Evolutionary conservation across 768 basidiomycete genomes (phyloP).

Genomic region (button mushroom (Agaricus bisporus)): DNA sequence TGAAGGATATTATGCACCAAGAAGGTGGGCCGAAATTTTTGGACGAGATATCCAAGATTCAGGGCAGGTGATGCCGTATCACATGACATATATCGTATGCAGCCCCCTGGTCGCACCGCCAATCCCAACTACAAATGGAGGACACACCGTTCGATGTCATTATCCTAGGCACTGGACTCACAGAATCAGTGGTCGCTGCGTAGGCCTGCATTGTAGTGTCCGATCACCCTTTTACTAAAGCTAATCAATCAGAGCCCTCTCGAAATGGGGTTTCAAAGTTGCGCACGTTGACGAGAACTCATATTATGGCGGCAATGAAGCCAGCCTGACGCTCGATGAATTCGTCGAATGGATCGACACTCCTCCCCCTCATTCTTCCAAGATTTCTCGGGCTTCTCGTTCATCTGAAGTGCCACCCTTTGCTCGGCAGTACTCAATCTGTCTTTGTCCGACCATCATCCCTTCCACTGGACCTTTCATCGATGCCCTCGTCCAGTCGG

Average conservation of each 20-base stretch:
- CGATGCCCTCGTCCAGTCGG: constrained; percentile 69
- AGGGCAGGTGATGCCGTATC: constrained; percentile 25
- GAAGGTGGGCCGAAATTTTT: constrained; percentile 22
- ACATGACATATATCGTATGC: constrained; percentile 11
- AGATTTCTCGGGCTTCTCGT: constrained; percentile 39
- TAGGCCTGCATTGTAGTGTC: constrained; percentile 35
- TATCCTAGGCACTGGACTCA: constrained; percentile 72
- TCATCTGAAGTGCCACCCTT: constrained; percentile 40
- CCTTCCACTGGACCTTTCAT: constrained; percentile 77
- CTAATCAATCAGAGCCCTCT: constrained; percentile 58
- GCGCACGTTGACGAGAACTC: constrained; percentile 82
- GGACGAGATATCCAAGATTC: constrained; percentile 17
- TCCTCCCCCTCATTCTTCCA: constrained; percentile 17
- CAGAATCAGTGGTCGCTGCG: constrained; percentile 87
- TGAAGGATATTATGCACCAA: constrained; percentile 13
- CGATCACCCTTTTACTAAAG: not conserved
- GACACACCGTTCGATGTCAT: constrained; percentile 56
- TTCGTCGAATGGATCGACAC: constrained; percentile 61
- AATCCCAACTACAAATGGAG: constrained; percentile 21
- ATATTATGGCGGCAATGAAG: constrained; percentile 83
- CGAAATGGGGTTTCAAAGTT: constrained; percentile 83
- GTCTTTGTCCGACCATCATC: constrained; percentile 78
- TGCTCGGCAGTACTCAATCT: constrained; percentile 77
- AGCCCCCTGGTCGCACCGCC: not conserved
- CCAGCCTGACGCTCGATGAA: constrained; percentile 78